Conservation (phyloP, 768 basidiomycete genomes). For the Hemileccinum impolitum region DNA sequence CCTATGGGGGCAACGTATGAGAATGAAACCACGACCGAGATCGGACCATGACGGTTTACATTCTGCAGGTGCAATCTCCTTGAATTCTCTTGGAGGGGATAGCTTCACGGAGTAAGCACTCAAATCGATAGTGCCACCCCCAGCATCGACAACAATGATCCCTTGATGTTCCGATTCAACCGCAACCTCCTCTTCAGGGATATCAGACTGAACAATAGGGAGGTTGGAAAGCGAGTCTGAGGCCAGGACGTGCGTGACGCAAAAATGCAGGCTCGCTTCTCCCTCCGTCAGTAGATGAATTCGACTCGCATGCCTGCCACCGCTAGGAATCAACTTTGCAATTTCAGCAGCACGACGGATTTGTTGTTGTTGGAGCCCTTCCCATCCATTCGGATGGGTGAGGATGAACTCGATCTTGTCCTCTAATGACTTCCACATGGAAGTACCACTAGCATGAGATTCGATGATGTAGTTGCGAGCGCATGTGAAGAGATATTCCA, state of each 20-base stretch:
- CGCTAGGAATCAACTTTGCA: slow-evolving; percentile 21
- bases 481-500: slow-evolving; percentile 25
- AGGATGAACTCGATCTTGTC: slow-evolving; percentile 22
- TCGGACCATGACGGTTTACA: slow-evolving; percentile 12
- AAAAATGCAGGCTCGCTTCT: slow-evolving; percentile 30
- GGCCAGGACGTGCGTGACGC: slow-evolving; percentile 28
- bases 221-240: slow-evolving; percentile 6
- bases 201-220: not conserved
- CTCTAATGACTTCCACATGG: slow-evolving; percentile 24
- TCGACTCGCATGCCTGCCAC: slow-evolving; percentile 8
- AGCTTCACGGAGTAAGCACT: slow-evolving; percentile 35
- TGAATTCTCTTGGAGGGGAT: slow-evolving; percentile 20
- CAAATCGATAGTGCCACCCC: slow-evolving; percentile 39
- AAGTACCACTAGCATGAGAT: slow-evolving; percentile 26
- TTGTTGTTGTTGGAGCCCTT: slow-evolving; percentile 27
- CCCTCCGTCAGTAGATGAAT: slow-evolving; percentile 27
- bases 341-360: slow-evolving; percentile 36
- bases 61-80: slow-evolving; percentile 34
- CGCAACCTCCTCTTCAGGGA: not conserved
- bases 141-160: slow-evolving; percentile 44
- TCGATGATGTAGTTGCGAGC: slow-evolving; percentile 21
- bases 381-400: slow-evolving; percentile 33
- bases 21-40: not conserved
- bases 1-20: slow-evolving; percentile 21
- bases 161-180: slow-evolving; percentile 29